These are phyloP conservation scores for Tricholoma saponaceum DNA, from an alignment of 768 basidiomycete species.

Conservation along the genomic window DNA sequence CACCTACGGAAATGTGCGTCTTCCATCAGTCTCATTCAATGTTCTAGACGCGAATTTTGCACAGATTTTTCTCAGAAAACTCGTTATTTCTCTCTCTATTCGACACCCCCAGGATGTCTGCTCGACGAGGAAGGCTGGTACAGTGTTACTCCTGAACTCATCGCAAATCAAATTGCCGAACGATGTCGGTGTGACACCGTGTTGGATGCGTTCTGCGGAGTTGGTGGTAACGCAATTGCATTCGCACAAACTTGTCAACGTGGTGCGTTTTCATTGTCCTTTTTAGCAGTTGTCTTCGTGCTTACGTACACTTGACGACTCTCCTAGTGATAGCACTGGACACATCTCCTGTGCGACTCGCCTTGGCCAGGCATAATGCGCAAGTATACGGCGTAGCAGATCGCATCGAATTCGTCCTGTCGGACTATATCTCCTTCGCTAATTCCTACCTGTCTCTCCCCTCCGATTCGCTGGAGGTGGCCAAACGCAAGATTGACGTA, in stretches of 20 bases:
- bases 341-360: constrained; percentile 76
- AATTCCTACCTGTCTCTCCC: constrained; percentile 38
- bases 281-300: not conserved
- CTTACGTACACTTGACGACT: not conserved
- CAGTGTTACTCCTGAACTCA: constrained; percentile 88
- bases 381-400: constrained; percentile 91
- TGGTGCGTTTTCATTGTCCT: constrained; percentile 50
- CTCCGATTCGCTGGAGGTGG: constrained; percentile 13
- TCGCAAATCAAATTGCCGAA: constrained; percentile 93
- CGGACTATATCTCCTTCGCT: constrained; percentile 83
- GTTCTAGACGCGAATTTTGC: not conserved
- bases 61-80: constrained; percentile 85
- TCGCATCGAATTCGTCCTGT: constrained; percentile 90
- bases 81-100: constrained; percentile 77
- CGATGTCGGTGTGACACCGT: constrained; percentile 82
- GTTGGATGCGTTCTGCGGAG: constrained; percentile 95
- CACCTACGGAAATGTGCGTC: constrained; percentile 80
- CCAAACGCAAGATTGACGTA: constrained; percentile 66
- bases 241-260: constrained; percentile 95
- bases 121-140: constrained; percentile 98
- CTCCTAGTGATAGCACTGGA: constrained; percentile 88
- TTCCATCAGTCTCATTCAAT: not conserved
- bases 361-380: constrained; percentile 92
- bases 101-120: constrained; percentile 66
- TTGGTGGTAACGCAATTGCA: constrained; percentile 96